Evolutionary conservation across 257 asterid genomes (phyloP), one percentile per base, ranked within the genome.

Genomic region (Solanum bulbocastanum): DNA sequence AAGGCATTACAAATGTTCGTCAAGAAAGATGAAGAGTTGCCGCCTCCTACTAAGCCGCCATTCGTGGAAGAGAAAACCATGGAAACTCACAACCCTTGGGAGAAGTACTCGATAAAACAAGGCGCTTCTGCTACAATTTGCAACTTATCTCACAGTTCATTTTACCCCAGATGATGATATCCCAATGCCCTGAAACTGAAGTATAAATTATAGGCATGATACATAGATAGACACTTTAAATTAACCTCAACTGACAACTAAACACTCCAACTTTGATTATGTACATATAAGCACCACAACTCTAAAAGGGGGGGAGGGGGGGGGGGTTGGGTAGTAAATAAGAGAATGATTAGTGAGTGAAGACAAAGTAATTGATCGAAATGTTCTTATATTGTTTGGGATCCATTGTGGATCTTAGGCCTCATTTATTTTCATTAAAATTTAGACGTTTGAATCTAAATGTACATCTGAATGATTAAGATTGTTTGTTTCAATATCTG

Each of bases 11-110:
- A 84, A 20, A 89, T 87, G 88, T 82, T 87, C 6, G 10, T 44
- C 49, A 66, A 85, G 86, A 87, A 73, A 49, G 91, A 83, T 0
- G 89, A 87, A 75, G 49, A 62, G 9, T 52, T 89, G 5, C 89
- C 89, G 4, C 12, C 84, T n/a, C 91, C 91, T 5, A 42, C 88
- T 30, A 85, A 85, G 30, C 91, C 91, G 2, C 79, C 83, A 20
- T 74, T 91, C 8, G 22, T 91, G 12, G 91, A 89, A 60, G 93
- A 91, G 68, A 89, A 72, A 23, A 91, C 87, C 52, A 88, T 91
- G 93, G 90, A 88, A 71, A 86, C 87, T 27, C 76, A 88, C 60
- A 89, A 81, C 87, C 74, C 66, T 58, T 8, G 11, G 0, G 66
- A 58, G 66, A 8, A 58, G 5, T 58, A 20, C 86, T 90, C 73